A percentile compares a stretch with the other conserved stretches of the same genome.
Evolutionary conservation across 2,329 filamentous ascomycete genomes (phyloP).

Genomic region (Botrytis hyacinthi): DNA sequence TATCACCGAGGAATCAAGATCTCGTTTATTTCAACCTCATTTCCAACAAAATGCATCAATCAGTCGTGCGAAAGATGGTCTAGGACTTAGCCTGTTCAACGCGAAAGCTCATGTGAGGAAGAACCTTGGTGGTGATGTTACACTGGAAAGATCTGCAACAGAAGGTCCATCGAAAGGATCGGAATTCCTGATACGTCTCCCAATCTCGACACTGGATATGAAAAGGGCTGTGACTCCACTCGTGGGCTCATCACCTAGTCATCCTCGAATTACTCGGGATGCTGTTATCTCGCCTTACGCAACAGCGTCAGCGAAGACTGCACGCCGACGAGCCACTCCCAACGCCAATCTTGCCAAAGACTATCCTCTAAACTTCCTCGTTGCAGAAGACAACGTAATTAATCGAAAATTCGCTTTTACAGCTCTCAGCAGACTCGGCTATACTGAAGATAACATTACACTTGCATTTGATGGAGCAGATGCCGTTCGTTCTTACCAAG

Average conservation of each 20-base stretch:
- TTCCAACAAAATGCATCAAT: constrained; percentile 67
- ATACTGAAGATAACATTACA: constrained; percentile 51
- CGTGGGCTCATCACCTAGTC: constrained; percentile 18
- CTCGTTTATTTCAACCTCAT: constrained; percentile 67
- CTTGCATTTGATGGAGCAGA: constrained; percentile 68
- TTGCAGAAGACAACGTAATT: constrained; percentile 72
- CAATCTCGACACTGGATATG: constrained; percentile 39
- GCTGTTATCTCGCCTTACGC: constrained; percentile 20
- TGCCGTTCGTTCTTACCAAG: constrained; percentile 60
- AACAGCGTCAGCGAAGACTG: background rate
- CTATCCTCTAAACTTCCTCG: constrained; percentile 64
- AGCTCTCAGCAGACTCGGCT: constrained; percentile 67
- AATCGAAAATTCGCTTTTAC: constrained; percentile 65
- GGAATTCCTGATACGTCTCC: constrained; percentile 67
- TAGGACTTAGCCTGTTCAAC: constrained; percentile 68
- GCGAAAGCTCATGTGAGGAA: constrained; percentile 68
- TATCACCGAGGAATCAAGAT: constrained; percentile 64
- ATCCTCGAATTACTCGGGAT: constrained; percentile 18
- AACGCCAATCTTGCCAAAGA: constrained; percentile 58
- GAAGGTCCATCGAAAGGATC: constrained; percentile 59
- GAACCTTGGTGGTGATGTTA: constrained; percentile 62
- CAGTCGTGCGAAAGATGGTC: constrained; percentile 64
- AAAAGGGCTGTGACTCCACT: constrained; percentile 17
- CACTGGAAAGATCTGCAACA: constrained; percentile 61
- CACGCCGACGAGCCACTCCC: constrained; percentile 37